Percentiles rank a stretch among this genome's conserved stretches.
These are phyloP conservation scores for Kurtzmaniella fragi DNA, from an alignment of 805 yeast species.

Conservation along the genomic window DNA sequence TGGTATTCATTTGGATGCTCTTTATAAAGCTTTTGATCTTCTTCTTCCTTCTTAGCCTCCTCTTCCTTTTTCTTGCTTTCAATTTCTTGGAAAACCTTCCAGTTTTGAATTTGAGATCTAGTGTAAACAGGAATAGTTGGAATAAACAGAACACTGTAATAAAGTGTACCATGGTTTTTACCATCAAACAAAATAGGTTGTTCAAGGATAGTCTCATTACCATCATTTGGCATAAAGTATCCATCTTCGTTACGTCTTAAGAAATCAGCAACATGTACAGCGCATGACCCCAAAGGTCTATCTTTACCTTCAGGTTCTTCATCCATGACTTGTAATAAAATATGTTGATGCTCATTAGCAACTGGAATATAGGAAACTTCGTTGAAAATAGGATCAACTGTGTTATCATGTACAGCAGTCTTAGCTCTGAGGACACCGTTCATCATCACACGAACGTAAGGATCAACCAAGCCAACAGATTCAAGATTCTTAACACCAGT, in stretches of 20 bases:
- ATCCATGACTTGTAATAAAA: slow-evolving; percentile 59
- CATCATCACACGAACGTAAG: slow-evolving; percentile 57
- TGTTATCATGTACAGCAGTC: slow-evolving; percentile 50
- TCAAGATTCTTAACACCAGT: slow-evolving; percentile 51
- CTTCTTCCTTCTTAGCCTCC: slow-evolving; percentile 42
- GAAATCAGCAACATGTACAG: slow-evolving; percentile 45
- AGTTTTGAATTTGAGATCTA: slow-evolving; percentile 47
- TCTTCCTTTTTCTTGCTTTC: slow-evolving; percentile 28
- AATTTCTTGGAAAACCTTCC: slow-evolving; percentile 35
- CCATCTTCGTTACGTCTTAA: slow-evolving; percentile 46
- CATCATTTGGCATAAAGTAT: slow-evolving; percentile 45
- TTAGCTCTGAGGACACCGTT: slow-evolving; percentile 55
- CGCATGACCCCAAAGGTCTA: slow-evolving; percentile 56
- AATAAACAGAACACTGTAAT: slow-evolving; percentile 56
- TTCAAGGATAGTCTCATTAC: slow-evolving; percentile 41
- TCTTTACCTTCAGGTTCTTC: slow-evolving; percentile 61
- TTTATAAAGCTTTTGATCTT: slow-evolving; percentile 46
- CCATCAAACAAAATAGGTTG: slow-evolving; percentile 39
- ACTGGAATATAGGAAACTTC: slow-evolving; percentile 58
- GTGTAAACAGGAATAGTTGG: slow-evolving; percentile 64
- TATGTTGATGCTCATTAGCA: slow-evolving; percentile 52
- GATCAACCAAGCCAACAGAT: slow-evolving; percentile 70
- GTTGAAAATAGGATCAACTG: slow-evolving; percentile 55
- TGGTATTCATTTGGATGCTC: slow-evolving; percentile 61
- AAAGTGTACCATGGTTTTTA: slow-evolving; percentile 42